These are phyloP conservation scores for Aureobasidium sp. DNA, from an alignment of 2,329 filamentous ascomycete genomes.

Conservation along the genomic window DNA sequence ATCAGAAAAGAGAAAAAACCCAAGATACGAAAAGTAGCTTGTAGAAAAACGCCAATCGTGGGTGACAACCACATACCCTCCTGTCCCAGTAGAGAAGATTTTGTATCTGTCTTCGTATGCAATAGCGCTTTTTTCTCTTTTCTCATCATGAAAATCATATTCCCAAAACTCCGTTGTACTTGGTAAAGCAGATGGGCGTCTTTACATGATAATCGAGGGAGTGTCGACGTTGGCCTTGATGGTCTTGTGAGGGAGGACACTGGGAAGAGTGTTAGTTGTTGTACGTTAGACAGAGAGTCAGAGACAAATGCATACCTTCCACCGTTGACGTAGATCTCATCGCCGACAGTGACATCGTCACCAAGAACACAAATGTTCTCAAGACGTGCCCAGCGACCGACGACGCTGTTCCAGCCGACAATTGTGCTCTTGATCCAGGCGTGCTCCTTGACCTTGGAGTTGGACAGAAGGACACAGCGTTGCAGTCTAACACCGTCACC, in stretches of 20 bases:
- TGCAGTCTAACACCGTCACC: conserved; percentile 92
- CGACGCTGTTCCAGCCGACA: conserved; percentile 94
- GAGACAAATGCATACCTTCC: conserved; percentile 35
- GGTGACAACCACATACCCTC: background rate
- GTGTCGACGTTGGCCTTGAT: conserved; percentile 96
- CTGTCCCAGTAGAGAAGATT: conserved; percentile 1
- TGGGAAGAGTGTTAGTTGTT: conserved; percentile 27
- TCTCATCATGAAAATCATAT: conserved; percentile 3
- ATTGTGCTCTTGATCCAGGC: conserved; percentile 99
- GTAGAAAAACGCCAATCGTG: background rate
- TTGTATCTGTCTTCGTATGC: conserved; percentile 1
- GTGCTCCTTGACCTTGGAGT: conserved; percentile 95
- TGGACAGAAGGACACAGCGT: conserved; percentile 79
- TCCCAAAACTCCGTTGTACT: conserved; percentile 1
- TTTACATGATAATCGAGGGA: conserved; percentile 25
- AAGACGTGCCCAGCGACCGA: conserved; percentile 89
- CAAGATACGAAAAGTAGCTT: background rate
- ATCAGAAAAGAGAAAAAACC: background rate
- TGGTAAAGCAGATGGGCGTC: background rate
- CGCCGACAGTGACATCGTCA: conserved; percentile 94
- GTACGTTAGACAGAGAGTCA: background rate
- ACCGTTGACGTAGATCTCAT: conserved; percentile 98
- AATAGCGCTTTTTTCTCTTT: conserved; percentile 9
- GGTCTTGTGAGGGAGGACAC: conserved; percentile 92
- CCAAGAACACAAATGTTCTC: conserved; percentile 97